Evolutionary conservation across 2,329 filamentous ascomycete genomes (phyloP), one percentile per base, ranked within the genome.

Genomic region (Mycogone perniciosa): DNA sequence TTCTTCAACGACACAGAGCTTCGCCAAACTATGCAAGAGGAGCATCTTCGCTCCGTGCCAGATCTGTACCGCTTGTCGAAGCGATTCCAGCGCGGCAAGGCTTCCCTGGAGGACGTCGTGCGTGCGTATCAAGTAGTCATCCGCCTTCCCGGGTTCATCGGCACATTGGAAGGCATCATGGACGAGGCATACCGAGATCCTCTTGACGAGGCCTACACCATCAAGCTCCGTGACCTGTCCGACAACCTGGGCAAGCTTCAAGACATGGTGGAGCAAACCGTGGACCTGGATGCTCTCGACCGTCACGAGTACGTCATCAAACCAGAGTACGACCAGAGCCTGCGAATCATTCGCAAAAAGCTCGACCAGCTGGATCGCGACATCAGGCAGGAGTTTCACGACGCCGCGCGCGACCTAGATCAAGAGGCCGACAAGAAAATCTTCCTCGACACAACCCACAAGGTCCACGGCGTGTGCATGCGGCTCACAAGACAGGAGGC

Each of bases 271-370:
- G 93, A 99, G 72, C 96, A 93, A 2, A 99, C 95, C 0, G 91
- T 99, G 10, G 93, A 99, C 63, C 80, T 99, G 0, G 89, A 96
- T 52, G 93, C 93, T 3, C 80, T 99, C 8, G 92, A 99, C 62
- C 90, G 93, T 58, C 93, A 99, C 64, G 93, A 99, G 65, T 99
- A 95, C 71, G 92, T 96, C 61, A 99, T 99, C 78, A 99, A 97
- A 70, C 88, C 95, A 1, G 93, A 99, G 64, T 99, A 96, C 57
- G 93, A 99, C 62, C 90, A 96, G 52, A 81, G 84, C 49, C 75
- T 99, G 35, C 83, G 86, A 13, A 82, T 88, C n/a, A 95, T 99
- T 59, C 84, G 89, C 47, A 91, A 88, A 71, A 93, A 92, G 65
- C 81, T 99, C 2, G 92, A 97, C 64, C 89, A 85, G 63, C 73